These are phyloP conservation scores for Porphyra umbilicalis DNA, from an alignment of 31 red algal genomes.

Conservation along the genomic window DNA sequence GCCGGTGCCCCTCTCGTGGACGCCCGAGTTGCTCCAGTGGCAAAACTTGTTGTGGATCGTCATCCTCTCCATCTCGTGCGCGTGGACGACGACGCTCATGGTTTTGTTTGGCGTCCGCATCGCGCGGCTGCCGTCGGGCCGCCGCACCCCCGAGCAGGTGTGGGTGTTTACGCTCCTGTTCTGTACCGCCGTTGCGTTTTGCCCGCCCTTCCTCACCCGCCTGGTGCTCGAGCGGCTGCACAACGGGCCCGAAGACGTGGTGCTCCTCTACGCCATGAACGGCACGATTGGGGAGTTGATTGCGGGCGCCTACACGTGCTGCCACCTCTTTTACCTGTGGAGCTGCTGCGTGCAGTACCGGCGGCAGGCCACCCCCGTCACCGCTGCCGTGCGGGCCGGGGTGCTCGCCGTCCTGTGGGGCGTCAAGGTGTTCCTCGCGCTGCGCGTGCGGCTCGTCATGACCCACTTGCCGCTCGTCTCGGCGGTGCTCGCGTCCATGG, in stretches of 20 bases:
- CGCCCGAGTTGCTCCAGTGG: neutral
- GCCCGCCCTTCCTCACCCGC: neutral
- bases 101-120: neutral
- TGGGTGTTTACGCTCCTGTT: neutral
- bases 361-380: neutral
- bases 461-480: neutral
- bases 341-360: conserved; percentile 1
- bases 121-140: neutral
- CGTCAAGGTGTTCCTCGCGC: neutral
- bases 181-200: neutral
- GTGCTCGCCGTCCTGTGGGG: neutral
- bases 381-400: neutral
- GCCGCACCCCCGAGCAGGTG: neutral
- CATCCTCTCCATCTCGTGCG: neutral
- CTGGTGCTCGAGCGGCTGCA: neutral
- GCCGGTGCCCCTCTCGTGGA: neutral
- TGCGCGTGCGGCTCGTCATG: neutral
- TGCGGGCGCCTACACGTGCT: neutral
- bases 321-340: neutral
- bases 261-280: neutral
- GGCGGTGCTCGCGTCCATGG: neutral
- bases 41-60: neutral
- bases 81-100: neutral
- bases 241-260: neutral
- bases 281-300: neutral